Evolutionary conservation across 176 grass and related monocot genomes (phyloP), one percentile per base, ranked within the genome.

Genomic region (Eleusine coracana): DNA sequence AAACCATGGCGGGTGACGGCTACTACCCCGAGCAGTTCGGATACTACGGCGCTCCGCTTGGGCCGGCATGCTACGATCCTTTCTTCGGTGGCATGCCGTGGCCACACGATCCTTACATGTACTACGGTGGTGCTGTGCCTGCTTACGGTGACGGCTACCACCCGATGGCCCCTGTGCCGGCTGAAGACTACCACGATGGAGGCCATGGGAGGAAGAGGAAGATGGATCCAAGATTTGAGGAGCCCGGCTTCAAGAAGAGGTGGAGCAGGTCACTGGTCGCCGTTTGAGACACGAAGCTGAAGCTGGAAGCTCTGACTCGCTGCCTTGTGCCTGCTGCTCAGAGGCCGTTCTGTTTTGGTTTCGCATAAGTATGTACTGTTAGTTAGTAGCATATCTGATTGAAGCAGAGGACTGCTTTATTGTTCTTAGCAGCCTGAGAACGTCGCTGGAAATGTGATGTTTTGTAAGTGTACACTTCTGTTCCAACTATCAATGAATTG

Each of bases 41-140:
- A 25, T 25, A 66, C 21, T 50, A 40, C 44, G 23, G 36, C 10
- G 18, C 5, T 4, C 18, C 62, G 13, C 71, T 71, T 12, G 27
- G 36, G 20, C 79, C 73, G 11, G 73, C 73, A 12, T 76, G 72
- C 42, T 82, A 82, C 21, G 55, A 70, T 41, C 79, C 65, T 45
- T 49, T 41, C 52, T 77, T 82, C n/a, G 25, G 25, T 12, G 36
- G 59, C 14, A 34, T 10, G 77, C 28, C 52, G 0, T 71, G 73
- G 54, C 56, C 66, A 14, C 45, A 16, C 3, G 73, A 77, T 44
- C 79, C 86, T 2, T 77, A 4, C 79, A 44, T 62, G 65, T 77
- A 42, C 78, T 68, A 0, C 49, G 2, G 4, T 4, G 51, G 68
- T 46, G 38, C 70, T 9, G 62, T 37, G 27, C 69, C 55, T 46